Base-by-base conservation (phyloP, 1,139 yeast genomes). In the Pichia terricola region DNA sequence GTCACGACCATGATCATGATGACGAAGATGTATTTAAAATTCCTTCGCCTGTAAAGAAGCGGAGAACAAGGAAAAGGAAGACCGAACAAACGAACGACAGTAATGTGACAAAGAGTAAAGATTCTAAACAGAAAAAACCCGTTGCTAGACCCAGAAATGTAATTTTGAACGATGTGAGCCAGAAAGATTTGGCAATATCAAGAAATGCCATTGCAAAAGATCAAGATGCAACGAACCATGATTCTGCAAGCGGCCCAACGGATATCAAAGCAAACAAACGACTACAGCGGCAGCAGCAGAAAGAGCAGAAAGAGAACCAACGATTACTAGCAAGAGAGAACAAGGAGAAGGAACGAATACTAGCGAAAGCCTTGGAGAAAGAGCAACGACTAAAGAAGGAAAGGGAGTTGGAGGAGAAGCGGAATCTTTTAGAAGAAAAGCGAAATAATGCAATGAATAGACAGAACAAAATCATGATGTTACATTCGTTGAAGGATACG, bases 21-120 rank as follows among this genome's bases (percentile, higher is more conserved):
- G 33, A 28, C 27, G 41, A 45, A 7, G 45, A 43, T 30, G 36
- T 46, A 3, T 46, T 46, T 34, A 33, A 40, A 7, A 43, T 46
- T 26, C 46, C 38, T 9, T 46, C 49, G 1, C 49, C 49, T 1
- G 41, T 42, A 28, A 41, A 41, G 34, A 44, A 33, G n/a, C 38
- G 40, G 6, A 36, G 34, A 33, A 28, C 26, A 37, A 22, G 16
- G 11, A 22, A 22, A 27, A 9, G 39, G 11, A 22, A 10, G 37
- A 37, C 28, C 10, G 26, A n/a, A 7, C 28, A 26, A 25, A 8
- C 16, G 6, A 7, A 25, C 16, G 35, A 26, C 3, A 28, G 31
- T 3, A 26, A 33, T 3, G 26, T 38, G 6, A 10, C 28, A 16
- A 16, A 16, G 22, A 16, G 22, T 16, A 16, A 16, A 16, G 22